Evolutionary conservation across 192 early-diverging fungal genomes (phyloP), one percentile per base, ranked within the genome.

Genomic region (Thamnidium elegans): DNA sequence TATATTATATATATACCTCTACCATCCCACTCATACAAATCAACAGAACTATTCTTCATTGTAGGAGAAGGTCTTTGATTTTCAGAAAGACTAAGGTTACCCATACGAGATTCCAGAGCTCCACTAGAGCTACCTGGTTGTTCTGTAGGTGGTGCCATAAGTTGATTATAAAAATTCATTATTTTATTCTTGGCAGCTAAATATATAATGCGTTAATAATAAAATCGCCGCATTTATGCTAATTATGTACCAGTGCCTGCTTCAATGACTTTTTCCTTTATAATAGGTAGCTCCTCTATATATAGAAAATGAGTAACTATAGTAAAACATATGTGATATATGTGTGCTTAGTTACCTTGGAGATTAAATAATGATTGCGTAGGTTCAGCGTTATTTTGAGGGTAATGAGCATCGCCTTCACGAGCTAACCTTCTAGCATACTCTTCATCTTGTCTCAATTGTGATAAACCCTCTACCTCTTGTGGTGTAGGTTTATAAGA

Each of bases 161-260:
- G 52, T 32, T 73, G 67, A 36, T 74, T 77, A 20, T 84, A 84
- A 66, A 78, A 79, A 51, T 74, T 78, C 45, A 71, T 66, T 2
- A 79, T 63, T 67, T 84, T 84, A 58, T 81, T 81, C 68, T 84
- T 84, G 59, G 82, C 79, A 42, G 79, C 81, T 83, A 62, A 19
- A 47, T 14, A 44, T 20, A 19, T 52, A 21, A 36, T 45, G 3
- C 23, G 21, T 13, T 14, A 26, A 26, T 42, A 47, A 31, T 19
- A 26, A 20, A 39, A 15, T 0, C 26, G 4, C 45, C 20, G 11
- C 26, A 31, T 11, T 5, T 55, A 13, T 44, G 58, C 64, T 68
- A 39, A 3, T 3, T 39, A 4, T 39, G 4, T 78, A 83, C 81
- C 79, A 39, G 76, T 77, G 26, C 74, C 79, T 62, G 78, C 78